These are phyloP conservation scores for Fragilaria crotonensis DNA, from an alignment of 108 stramenopile genomes.

Conservation along the genomic window DNA sequence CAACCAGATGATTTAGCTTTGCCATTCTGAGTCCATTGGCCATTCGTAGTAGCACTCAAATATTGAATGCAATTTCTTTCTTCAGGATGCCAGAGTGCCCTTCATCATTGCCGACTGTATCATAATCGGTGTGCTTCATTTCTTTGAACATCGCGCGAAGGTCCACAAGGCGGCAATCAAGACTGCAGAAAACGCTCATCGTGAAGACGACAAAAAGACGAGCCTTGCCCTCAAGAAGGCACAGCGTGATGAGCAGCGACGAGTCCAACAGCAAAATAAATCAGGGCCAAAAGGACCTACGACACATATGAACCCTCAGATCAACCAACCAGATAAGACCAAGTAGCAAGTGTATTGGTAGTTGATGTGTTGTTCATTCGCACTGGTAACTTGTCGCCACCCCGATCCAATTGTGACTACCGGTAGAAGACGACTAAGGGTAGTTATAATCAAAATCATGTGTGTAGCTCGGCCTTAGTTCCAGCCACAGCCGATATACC, in stretches of 20 bases:
- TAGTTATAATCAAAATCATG: too few relatives aligned
- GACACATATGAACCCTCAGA: background rate
- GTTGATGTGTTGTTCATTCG: background rate
- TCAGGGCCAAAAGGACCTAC: background rate
- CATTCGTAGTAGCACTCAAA: background rate
- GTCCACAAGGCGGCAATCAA: conserved; percentile 4
- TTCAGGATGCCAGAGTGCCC: conserved; percentile 19
- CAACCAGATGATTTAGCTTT: too few relatives aligned
- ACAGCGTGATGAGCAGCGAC: conserved; percentile 1
- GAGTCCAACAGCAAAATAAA: background rate
- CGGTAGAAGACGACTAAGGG: too few relatives aligned
- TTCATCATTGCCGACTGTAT: conserved; percentile 22
- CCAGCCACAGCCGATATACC: conserved; percentile 57
- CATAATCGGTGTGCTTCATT: conserved; percentile 7
- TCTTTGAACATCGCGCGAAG: conserved; percentile 7
- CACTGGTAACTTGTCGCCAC: too few relatives aligned
- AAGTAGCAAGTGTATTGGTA: background rate
- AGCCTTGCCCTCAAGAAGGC: conserved; percentile 7
- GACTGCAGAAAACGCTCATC: conserved; percentile 5
- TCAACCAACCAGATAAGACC: background rate
- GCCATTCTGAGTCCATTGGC: too few relatives aligned
- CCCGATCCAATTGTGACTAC: too few relatives aligned
- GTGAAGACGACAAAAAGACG: conserved; percentile 17
- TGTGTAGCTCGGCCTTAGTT: conserved; percentile 26
- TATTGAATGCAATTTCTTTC: too few relatives aligned